Base-by-base conservation (phyloP, 352 stramenopile species). In the Peronospora belbahrii region DNA sequence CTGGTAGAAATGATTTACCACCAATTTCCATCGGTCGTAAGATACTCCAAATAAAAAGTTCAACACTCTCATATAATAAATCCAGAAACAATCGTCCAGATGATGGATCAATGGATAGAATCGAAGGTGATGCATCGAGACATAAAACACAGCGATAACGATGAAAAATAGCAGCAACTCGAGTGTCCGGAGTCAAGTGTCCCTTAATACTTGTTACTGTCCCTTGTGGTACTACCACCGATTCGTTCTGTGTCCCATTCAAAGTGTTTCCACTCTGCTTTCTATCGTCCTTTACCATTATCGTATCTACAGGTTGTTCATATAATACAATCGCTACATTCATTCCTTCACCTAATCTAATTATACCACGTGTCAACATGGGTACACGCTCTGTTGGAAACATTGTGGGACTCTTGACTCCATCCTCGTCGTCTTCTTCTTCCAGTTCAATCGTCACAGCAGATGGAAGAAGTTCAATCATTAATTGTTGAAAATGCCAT, bases 141-240 rank as follows among this genome's bases (percentile, higher is more conserved):
- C 77, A 93, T 24, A 95, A 46, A 4, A 88, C 79, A 32, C 81
- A 88, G 40, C 81, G 79, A 38, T 93, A 95, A 33, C 75, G 73
- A 13, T 67, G 57, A 59, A 89, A 93, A 20, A 90, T 56, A 30
- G 80, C 60, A n/a, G 44, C 32, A 13, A 93, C 68, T 30, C 62
- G 42, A 0, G 70, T 80, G 42, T 64, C 53, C 28, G 73, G 54
- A 8, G 73, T 74, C 38, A 90, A 36, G 0, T 60, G 55, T 48
- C 67, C 64, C 7, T 45, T 41, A 17, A 71, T 50, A n/a, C n/a
- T n/a, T n/a, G n/a, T n/a, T n/a, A n/a, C n/a, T n/a, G n/a, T n/a
- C n/a, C n/a, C n/a, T n/a, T n/a, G 48, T 36, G 1, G 38, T 60
- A 2, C 18, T 46, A 44, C n/a, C 27, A 6, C n/a, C n/a, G 52